phyloP scores from a whole-genome alignment of 192 early-diverging fungal genomes.

The Phycomyces blakesleeanus region DNA sequence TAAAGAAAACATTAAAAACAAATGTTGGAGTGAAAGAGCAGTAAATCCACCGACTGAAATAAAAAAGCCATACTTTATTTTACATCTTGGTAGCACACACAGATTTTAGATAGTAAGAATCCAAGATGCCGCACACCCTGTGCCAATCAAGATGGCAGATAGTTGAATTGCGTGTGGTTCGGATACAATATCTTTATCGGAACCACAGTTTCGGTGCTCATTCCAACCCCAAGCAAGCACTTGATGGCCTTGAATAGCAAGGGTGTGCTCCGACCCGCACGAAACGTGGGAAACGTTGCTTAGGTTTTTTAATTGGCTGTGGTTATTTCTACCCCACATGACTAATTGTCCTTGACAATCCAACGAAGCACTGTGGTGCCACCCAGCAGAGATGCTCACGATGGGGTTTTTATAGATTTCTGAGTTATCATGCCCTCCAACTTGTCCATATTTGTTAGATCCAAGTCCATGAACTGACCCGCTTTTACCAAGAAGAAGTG shows the following conservation, averaged over 20 bases:
- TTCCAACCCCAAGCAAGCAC: conserved; percentile 89
- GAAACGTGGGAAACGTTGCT: conserved; percentile 29
- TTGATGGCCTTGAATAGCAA: conserved; percentile 43
- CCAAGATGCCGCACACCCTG: conserved; percentile 45
- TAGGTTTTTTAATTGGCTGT: conserved; percentile 50
- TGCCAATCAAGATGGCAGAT: conserved; percentile 15
- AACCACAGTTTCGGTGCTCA: conserved; percentile 88
- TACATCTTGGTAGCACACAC: neutral
- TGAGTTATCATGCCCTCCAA: conserved; percentile 32
- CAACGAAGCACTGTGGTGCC: conserved; percentile 50
- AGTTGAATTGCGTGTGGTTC: conserved; percentile 6
- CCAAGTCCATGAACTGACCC: conserved; percentile 52
- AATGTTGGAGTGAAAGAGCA: neutral
- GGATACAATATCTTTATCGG: conserved; percentile 28
- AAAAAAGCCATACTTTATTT: neutral
- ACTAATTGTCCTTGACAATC: conserved; percentile 31
- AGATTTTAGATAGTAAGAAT: neutral
- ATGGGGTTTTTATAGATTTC: neutral
- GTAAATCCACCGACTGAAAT: neutral
- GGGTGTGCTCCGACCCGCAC: conserved; percentile 77
- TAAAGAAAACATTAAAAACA: too few relatives aligned
- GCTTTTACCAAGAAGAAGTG: conserved; percentile 44
- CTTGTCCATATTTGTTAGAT: conserved; percentile 62
- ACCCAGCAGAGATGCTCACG: conserved; percentile 52
- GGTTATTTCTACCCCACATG: conserved; percentile 76